Conservation (phyloP, 805 yeast species). For the Pichia eremophila region DNA sequence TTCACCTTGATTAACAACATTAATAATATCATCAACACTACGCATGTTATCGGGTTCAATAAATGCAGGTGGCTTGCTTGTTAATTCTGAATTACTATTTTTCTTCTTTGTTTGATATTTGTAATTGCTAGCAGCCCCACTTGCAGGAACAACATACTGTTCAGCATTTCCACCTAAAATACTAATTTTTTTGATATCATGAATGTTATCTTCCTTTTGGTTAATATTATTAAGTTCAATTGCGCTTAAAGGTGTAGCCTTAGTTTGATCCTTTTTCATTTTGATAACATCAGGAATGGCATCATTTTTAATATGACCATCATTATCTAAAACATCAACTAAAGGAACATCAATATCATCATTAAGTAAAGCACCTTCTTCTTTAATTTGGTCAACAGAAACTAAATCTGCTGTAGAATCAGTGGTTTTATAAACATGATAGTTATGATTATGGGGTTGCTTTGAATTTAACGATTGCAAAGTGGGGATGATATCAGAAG, state of each 20-base stretch:
- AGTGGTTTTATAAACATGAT: conserved; percentile 31
- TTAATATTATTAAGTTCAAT: background rate
- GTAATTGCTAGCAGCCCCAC: conserved; percentile 15
- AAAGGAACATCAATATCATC: conserved; percentile 46
- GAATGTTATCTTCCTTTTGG: conserved; percentile 1
- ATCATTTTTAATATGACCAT: conserved; percentile 44
- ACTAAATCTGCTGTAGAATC: conserved; percentile 20
- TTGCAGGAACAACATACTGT: conserved; percentile 27
- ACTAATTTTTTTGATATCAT: conserved; percentile 8
- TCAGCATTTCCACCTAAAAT: conserved; percentile 27
- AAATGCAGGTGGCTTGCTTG: conserved; percentile 10
- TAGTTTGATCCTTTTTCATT: background rate
- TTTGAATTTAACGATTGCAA: conserved; percentile 11
- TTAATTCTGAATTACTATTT: background rate
- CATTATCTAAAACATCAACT: conserved; percentile 41
- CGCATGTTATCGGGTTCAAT: conserved; percentile 18
- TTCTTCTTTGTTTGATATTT: conserved; percentile 3
- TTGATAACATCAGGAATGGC: conserved; percentile 27
- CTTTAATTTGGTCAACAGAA: conserved; percentile 28
- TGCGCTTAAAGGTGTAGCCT: background rate
- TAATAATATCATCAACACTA: conserved; percentile 25
- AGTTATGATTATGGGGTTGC: conserved; percentile 6
- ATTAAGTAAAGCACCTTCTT: conserved; percentile 46
- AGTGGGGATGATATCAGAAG: conserved; percentile 10
- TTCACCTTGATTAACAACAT: conserved; percentile 25